Conservation (phyloP, 2,329 filamentous ascomycete genomes). For the Chalaropsis thielavioides region DNA sequence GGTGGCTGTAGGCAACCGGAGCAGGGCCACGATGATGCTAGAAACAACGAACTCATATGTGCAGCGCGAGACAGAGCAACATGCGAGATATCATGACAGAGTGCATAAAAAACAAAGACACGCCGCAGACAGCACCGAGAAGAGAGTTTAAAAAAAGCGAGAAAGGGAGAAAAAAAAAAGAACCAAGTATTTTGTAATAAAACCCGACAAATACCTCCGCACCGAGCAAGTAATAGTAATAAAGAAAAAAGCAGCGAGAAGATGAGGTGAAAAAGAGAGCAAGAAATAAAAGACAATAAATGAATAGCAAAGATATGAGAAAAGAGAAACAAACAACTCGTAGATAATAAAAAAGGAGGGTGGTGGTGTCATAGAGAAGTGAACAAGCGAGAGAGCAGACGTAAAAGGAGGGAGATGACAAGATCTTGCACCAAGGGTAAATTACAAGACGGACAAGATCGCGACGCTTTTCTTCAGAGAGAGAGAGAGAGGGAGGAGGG, state of each 20-base stretch:
- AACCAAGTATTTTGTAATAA: constrained; percentile 5
- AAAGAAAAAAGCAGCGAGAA: constrained; percentile 1
- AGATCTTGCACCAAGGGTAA: neutral
- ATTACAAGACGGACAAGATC: constrained; percentile 1
- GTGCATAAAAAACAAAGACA: neutral
- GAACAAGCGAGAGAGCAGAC: neutral
- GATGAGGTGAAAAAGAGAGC: neutral
- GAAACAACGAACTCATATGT: too few relatives aligned
- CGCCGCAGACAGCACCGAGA: neutral
- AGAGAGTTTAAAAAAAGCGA: neutral
- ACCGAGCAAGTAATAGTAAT: neutral
- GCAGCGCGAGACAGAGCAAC: neutral
- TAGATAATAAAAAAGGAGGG: neutral
- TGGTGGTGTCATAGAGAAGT: neutral
- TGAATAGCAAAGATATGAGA: constrained; percentile 1
- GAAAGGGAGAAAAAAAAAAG: neutral
- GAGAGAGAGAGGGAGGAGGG: neutral
- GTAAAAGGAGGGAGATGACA: neutral
- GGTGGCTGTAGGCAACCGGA: too few relatives aligned
- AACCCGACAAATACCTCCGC: neutral
- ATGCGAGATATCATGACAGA: neutral
- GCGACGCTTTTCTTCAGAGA: neutral
- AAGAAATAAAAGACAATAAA: neutral
- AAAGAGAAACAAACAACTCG: constrained; percentile 19
- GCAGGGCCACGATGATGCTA: too few relatives aligned